Evolutionary conservation across 2,329 filamentous ascomycete genomes (phyloP).

Genomic region (Cytospora schulzeri): DNA sequence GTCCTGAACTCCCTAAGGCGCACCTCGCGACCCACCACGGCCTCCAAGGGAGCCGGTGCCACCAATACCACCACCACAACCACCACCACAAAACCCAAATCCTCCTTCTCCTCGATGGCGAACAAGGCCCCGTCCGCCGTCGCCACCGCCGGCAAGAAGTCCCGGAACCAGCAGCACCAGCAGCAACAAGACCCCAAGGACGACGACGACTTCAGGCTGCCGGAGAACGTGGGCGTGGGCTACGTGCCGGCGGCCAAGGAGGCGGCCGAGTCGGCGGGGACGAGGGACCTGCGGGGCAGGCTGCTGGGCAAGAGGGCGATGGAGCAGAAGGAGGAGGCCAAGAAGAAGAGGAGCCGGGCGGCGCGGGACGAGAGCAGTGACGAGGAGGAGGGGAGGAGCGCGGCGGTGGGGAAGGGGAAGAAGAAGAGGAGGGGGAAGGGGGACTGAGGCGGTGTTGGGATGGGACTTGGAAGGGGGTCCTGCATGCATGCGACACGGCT

Average conservation of each 20-base stretch:
- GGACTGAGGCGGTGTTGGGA: too few species aligned
- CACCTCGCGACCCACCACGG: slow-evolving; percentile 24
- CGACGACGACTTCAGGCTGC: slow-evolving; percentile 30
- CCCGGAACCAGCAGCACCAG: background rate
- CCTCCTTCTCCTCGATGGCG: slow-evolving; percentile 29
- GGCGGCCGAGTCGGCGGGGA: slow-evolving; percentile 31
- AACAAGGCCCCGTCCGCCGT: slow-evolving; percentile 8
- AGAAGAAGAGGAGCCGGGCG: slow-evolving; percentile 24
- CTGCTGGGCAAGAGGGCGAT: slow-evolving; percentile 33
- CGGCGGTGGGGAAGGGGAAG: slow-evolving; percentile 31
- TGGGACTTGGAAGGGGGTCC: too few species aligned
- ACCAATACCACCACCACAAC: slow-evolving; percentile 21
- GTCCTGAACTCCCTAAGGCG: slow-evolving; percentile 35
- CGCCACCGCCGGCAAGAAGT: background rate
- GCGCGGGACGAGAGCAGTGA: slow-evolving; percentile 34
- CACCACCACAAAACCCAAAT: slow-evolving; percentile 16
- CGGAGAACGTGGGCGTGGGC: slow-evolving; percentile 46
- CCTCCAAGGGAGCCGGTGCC: background rate
- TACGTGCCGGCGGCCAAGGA: slow-evolving; percentile 36
- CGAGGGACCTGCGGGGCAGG: slow-evolving; percentile 38
- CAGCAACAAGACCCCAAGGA: slow-evolving; percentile 26
- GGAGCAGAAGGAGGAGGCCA: slow-evolving; percentile 26
- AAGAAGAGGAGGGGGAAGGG: slow-evolving; percentile 16
- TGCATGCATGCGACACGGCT: too few species aligned
- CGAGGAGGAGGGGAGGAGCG: slow-evolving; percentile 37